phyloP scores from a whole-genome alignment of 2,329 filamentous ascomycete species.

The Cryphonectria japonica region DNA sequence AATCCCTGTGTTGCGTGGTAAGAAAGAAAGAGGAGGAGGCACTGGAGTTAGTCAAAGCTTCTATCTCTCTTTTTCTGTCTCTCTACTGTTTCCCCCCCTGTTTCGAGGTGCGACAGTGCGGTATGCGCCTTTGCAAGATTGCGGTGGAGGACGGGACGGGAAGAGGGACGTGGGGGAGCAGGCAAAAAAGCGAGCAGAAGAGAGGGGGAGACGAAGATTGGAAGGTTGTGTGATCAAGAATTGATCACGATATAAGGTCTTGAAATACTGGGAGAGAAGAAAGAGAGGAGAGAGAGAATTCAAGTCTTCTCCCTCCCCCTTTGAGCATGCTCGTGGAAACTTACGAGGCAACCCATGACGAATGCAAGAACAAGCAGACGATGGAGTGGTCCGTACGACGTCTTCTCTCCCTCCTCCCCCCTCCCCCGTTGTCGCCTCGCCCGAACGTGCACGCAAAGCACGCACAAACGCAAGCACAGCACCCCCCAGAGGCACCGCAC shows the following conservation, averaged over 20 bases:
- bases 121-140: conserved; percentile 11
- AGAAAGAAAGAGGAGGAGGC: neutral
- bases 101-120: conserved; percentile 8
- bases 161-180: neutral
- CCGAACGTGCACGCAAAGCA: neutral
- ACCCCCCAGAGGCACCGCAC: neutral
- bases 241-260: neutral
- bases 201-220: neutral
- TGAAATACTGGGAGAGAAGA: neutral
- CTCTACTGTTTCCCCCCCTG: neutral
- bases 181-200: neutral
- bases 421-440: neutral
- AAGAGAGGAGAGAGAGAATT: conserved; percentile 1
- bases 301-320: conserved; percentile 5
- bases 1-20: conserved; percentile 14
- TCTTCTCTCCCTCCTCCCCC: neutral
- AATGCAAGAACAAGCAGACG: conserved; percentile 10
- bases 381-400: conserved; percentile 24
- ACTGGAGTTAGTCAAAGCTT: conserved; percentile 7
- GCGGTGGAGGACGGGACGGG: conserved; percentile 5
- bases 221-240: neutral
- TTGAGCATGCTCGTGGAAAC: conserved; percentile 15
- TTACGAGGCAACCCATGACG: conserved; percentile 31
- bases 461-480: neutral
- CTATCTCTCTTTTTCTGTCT: neutral